Evolutionary conservation across 2,329 filamentous ascomycete genomes (phyloP).

Genomic region (Fusarium coffeatum): DNA sequence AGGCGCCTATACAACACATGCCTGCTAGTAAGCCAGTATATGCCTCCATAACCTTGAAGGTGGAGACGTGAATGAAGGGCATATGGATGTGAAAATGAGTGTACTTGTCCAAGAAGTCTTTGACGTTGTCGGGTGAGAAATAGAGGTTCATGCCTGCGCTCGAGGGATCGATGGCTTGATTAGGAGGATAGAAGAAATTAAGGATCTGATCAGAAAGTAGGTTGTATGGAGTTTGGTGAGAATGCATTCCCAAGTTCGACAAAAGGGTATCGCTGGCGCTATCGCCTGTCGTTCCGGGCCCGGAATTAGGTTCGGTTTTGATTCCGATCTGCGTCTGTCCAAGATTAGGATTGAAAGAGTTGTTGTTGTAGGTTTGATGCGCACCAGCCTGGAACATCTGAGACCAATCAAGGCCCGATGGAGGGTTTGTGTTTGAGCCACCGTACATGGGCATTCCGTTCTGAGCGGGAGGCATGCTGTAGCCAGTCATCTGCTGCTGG

Average conservation of each 20-base stretch:
- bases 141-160: constrained; percentile 70
- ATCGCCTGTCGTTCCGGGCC: constrained; percentile 62
- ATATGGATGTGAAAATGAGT: constrained; percentile 80
- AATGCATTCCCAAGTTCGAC: constrained; percentile 61
- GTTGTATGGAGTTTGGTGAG: constrained; percentile 63
- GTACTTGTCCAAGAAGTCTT: constrained; percentile 77
- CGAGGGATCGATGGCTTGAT: constrained; percentile 60
- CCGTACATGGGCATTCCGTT: constrained; percentile 74
- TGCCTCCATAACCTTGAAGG: constrained; percentile 74
- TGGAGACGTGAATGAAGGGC: constrained; percentile 77
- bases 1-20: constrained; percentile 79
- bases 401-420: constrained; percentile 77
- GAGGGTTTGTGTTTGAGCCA: constrained; percentile 69
- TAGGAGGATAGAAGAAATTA: constrained; percentile 66
- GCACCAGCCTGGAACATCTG: constrained; percentile 81
- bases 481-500: constrained; percentile 72
- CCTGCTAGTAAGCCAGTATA: constrained; percentile 74
- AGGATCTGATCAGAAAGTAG: constrained; percentile 67
- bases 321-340: constrained; percentile 75
- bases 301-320: constrained; percentile 73
- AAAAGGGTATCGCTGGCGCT: constrained; percentile 60
- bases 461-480: constrained; percentile 71
- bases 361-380: constrained; percentile 73
- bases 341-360: constrained; percentile 73
- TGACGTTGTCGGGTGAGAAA: constrained; percentile 75